Base-by-base conservation (phyloP, 805 yeast species). In the Cyberlindnera amylophila region DNA sequence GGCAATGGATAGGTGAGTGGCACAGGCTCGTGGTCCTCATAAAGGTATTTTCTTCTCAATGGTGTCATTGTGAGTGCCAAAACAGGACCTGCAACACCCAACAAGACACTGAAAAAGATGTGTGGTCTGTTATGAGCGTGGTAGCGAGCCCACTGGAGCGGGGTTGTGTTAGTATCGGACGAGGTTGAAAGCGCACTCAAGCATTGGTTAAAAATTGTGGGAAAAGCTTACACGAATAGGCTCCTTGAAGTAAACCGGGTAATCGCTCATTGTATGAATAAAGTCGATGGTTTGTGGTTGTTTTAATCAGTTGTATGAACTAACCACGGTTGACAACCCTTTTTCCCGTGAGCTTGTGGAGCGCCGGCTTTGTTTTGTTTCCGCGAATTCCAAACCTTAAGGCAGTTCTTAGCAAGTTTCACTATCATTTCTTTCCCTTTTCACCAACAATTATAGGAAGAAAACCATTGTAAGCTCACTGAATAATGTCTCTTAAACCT, bases 81-180 rank as follows among this genome's bases (percentile, higher is more conserved):
- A 5, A 79, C 63, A 11, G 93, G 91, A 4, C 86, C 88, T 38
- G 81, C 60, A 32, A 77, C 58, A 7, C 89, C 95, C 55, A 85
- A 70, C 29, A 71, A 70, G 16, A 78, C 73, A 23, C 88, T 70
- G 57, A 72, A 79, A 60, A 84, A 81, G 50, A 83, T 69, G 64
- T 84, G 87, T 32, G 95, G 95, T 59, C 79, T 78, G 52, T 76
- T 77, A 66, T 84, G 83, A 18, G 90, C 85, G 53, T 80, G 81
- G 66, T 78, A 84, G 61, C 90, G 82, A 51, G 73, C 63, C 86
- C 86, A 81, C 84, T 79, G 49, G 26, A 7, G 21, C 14, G 12
- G 21, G 17, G 36, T 44, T 39, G 39, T n/a, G 41, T 31, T 18
- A 7, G 4, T n/a, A 21, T 5, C 37, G 6, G 4, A 7, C 17